Evolutionary conservation across 192 early-diverging fungal species (phyloP).

Genomic region (Coemansia sp.): DNA sequence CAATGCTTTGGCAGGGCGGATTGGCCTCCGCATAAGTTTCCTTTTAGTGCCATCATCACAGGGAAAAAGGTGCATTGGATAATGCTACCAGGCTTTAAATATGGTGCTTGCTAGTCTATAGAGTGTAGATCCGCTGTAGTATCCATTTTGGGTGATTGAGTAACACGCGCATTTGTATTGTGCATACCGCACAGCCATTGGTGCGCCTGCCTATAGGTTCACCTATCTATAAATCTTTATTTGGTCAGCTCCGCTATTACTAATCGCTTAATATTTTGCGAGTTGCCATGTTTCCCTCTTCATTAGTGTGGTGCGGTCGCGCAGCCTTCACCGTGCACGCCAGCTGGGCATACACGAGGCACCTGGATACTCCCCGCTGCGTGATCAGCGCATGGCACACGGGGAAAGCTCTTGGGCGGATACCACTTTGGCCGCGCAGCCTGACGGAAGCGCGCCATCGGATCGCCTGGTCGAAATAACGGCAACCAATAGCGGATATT

Average conservation of each 20-base stretch:
- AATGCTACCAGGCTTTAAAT: neutral
- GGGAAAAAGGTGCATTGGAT: neutral
- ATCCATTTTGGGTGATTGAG: neutral
- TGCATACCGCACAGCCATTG: neutral
- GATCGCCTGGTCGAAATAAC: slow-evolving; percentile 32
- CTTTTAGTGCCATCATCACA: slow-evolving; percentile 1
- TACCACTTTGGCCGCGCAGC: slow-evolving; percentile 22
- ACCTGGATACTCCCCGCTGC: slow-evolving; percentile 3
- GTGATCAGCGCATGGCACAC: slow-evolving; percentile 7
- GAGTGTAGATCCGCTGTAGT: too few species aligned
- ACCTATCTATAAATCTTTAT: neutral
- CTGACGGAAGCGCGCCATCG: slow-evolving; percentile 6
- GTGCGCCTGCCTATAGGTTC: neutral
- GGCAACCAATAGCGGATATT: slow-evolving; percentile 38
- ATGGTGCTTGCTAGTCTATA: too few species aligned
- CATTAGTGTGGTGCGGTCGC: slow-evolving; percentile 43
- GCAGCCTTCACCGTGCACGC: slow-evolving; percentile 24
- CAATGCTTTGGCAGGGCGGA: neutral
- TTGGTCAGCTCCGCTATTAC: neutral
- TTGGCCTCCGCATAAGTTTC: neutral
- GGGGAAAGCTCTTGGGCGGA: slow-evolving; percentile 5
- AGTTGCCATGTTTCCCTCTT: slow-evolving; percentile 5
- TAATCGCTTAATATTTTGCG: neutral
- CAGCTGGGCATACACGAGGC: slow-evolving; percentile 1
- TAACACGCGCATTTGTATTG: neutral